Evolutionary conservation across 1,139 yeast species (phyloP), one percentile per base, ranked within the genome.

Genomic region (Starmera stellimalicola): DNA sequence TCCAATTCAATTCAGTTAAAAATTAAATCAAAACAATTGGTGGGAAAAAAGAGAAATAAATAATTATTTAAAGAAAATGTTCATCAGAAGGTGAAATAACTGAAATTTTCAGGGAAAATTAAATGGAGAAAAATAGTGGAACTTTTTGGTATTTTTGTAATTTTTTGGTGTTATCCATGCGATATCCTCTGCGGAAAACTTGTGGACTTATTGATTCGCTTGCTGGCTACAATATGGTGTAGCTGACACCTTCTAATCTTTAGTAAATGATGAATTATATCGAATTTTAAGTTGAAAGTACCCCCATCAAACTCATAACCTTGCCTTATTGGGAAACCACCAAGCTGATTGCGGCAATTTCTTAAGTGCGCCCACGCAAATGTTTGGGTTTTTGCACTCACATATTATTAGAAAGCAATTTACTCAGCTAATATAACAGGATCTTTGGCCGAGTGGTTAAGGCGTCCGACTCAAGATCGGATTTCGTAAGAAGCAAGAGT

Each of bases 391-490:
- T n/a, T n/a, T n/a, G 11, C 11, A 8, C 8, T 19, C 23, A 19
- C 11, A 19, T 19, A 19, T 19, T 19, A 19, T 11, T 8, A 8
- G 8, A 8, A 8, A 11, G 23, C 23, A 8, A 8, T 19, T 19
- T 8, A 19, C 23, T 19, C 11, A 3, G 9, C n/a, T 20, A 20
- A 20, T 4, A 22, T 22, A n/a, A n/a, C 12, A 5, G 25, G 25
- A 22, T 22, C 11, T 22, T 22, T 22, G 25, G 25, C 25, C 25
- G 25, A 22, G 25, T 22, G 25, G 25, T 22, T 22, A 22, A 22
- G 25, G 25, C 25, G 25, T 22, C 25, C 25, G 25, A 22, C 25
- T 22, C 25, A 22, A 22, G 25, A 22, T 22, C 25, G 25, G 25
- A 22, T 22, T 22, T 22, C 25, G 25, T 22, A 7, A 22, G 25